Conservation (phyloP, 1,284 basidiomycete species). For the Microstroma glucosiphilum region DNA sequence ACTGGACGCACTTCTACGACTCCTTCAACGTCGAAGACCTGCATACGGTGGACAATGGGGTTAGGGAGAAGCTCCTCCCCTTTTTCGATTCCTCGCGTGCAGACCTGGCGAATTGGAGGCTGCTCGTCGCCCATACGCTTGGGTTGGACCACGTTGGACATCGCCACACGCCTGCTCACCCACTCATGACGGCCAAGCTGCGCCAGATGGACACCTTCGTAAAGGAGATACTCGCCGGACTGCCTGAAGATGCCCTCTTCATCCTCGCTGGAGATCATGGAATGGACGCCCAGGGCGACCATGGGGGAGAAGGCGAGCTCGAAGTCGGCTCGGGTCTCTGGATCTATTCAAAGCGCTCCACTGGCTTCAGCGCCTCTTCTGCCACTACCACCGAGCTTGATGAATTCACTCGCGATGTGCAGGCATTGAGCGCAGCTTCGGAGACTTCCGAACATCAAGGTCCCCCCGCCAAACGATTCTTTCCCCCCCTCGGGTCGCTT, state of each 20-base stretch:
- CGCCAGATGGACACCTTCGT: constrained; percentile 71
- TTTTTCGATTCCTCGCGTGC: constrained; percentile 56
- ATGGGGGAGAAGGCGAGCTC: constrained; percentile 80
- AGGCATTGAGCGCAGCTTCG: not conserved
- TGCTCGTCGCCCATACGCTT: constrained; percentile 88
- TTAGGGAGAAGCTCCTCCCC: constrained; percentile 74
- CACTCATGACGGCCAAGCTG: constrained; percentile 77
- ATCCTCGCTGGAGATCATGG: constrained; percentile 94
- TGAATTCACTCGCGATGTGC: not conserved
- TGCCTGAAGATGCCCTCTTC: constrained; percentile 77
- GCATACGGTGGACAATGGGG: constrained; percentile 88
- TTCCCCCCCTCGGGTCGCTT: constrained; percentile 26
- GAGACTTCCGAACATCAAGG: not conserved
- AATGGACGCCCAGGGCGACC: constrained; percentile 91
- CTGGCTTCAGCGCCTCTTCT: not conserved
- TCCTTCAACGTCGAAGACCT: constrained; percentile 99
- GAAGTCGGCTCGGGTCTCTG: constrained; percentile 84
- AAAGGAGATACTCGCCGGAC: constrained; percentile 60
- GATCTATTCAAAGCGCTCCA: constrained; percentile 65
- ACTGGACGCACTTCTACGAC: constrained; percentile 76
- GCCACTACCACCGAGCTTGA: not conserved
- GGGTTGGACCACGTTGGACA: constrained; percentile 97
- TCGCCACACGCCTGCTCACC: constrained; percentile 80
- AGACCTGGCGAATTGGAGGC: constrained; percentile 59
- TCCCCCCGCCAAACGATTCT: constrained; percentile 18